Evolutionary conservation across 148 eudicot species (phyloP).

Genomic region (Salicornia ramosissima): DNA sequence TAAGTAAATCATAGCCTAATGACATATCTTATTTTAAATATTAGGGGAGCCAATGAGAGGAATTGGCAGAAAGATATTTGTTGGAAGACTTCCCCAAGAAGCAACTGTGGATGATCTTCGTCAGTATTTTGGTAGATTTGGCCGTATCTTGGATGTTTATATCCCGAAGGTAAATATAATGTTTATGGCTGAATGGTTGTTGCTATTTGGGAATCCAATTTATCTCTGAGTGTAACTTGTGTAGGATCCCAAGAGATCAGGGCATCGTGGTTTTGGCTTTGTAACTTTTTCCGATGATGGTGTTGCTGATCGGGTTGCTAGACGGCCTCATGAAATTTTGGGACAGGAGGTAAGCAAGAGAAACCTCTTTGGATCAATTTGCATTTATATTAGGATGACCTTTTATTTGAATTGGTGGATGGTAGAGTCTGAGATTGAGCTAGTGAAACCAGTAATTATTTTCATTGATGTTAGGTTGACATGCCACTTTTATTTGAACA

Average conservation of each 20-base stretch:
- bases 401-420: no score
- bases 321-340: constrained; percentile 88
- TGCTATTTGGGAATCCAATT: background rate
- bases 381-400: background rate
- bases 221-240: constrained; percentile 11
- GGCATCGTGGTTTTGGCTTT: constrained; percentile 98
- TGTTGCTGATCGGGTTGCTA: constrained; percentile 90
- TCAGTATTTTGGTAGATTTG: constrained; percentile 89
- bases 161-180: constrained; percentile 68
- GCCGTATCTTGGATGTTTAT: constrained; percentile 83
- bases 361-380: background rate
- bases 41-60: constrained; percentile 69
- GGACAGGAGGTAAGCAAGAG: constrained; percentile 68
- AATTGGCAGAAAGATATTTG: constrained; percentile 85
- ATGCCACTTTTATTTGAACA: no score
- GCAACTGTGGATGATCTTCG: constrained; percentile 86
- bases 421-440: no score
- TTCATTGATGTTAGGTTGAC: no score
- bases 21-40: background rate
- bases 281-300: constrained; percentile 97
- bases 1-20: background rate
- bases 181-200: background rate
- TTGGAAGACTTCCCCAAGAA: constrained; percentile 95
- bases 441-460: no score
- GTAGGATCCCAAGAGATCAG: constrained; percentile 94